Percentiles rank a stretch among this genome's conserved stretches.
Evolutionary conservation across 1,284 basidiomycete species (phyloP).

Genomic region (Ganoderma lingzhi): DNA sequence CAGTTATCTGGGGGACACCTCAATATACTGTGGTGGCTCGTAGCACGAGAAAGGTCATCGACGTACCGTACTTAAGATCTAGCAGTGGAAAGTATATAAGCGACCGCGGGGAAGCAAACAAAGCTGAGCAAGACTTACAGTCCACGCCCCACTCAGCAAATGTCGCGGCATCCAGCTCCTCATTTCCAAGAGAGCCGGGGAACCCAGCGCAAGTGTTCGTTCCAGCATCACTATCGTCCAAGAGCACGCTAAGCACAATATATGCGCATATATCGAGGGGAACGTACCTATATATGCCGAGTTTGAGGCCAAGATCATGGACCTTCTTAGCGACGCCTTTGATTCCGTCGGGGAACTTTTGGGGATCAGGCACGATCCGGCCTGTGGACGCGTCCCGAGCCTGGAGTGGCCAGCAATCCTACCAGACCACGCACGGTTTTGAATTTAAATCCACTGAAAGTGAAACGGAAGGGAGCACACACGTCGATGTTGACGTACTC

Average conservation of each 20-base stretch:
- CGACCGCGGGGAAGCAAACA: too few species aligned
- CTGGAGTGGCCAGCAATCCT: conserved; percentile 63
- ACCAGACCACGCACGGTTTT: neutral
- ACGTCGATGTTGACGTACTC: conserved; percentile 65
- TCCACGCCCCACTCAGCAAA: conserved; percentile 64
- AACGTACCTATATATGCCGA: conserved; percentile 58
- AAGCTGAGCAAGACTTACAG: conserved; percentile 39
- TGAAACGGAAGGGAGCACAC: conserved; percentile 7
- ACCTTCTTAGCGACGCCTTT: conserved; percentile 51
- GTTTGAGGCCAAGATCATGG: conserved; percentile 58
- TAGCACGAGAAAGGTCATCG: neutral
- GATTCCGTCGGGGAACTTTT: conserved; percentile 65
- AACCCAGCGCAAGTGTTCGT: conserved; percentile 59
- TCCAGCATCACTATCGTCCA: conserved; percentile 55
- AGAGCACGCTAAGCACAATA: neutral
- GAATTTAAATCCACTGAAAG: neutral
- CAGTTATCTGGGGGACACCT: conserved; percentile 54
- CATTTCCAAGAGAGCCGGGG: conserved; percentile 59
- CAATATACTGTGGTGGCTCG: neutral
- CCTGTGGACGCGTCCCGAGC: conserved; percentile 50
- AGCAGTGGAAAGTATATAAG: neutral
- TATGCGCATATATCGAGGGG: neutral
- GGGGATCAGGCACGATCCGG: conserved; percentile 56
- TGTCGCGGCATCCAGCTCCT: conserved; percentile 57
- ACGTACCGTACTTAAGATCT: conserved; percentile 62